phyloP scores from a whole-genome alignment of 2,329 filamentous ascomycete genomes.

The Aspergillus ibericus region DNA sequence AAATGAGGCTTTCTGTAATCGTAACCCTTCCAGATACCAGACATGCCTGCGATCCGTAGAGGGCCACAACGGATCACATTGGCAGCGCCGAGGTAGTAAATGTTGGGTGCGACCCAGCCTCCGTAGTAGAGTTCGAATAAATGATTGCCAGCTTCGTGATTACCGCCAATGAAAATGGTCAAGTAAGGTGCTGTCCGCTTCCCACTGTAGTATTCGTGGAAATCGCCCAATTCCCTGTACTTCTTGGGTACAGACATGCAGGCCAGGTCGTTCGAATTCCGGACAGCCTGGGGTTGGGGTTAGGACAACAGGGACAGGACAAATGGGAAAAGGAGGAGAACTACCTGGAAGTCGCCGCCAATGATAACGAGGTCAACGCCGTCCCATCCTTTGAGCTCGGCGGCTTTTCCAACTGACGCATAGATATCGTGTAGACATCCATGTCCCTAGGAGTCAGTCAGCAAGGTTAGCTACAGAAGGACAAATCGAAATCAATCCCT shows the following conservation, averaged over 20 bases:
- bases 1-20: conserved; percentile 82
- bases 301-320: conserved; percentile 11
- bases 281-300: conserved; percentile 62
- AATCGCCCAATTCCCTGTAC: conserved; percentile 86
- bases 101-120: conserved; percentile 94
- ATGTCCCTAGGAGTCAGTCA: conserved; percentile 65
- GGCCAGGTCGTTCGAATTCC: conserved; percentile 83
- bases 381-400: conserved; percentile 71
- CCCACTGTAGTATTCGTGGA: conserved; percentile 91
- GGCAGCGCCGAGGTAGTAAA: conserved; percentile 93
- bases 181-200: conserved; percentile 74
- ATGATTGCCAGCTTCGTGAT: conserved; percentile 91
- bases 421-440: conserved; percentile 92
- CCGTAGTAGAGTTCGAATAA: conserved; percentile 93
- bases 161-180: conserved; percentile 90
- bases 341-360: conserved; percentile 88
- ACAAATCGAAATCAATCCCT: not conserved
- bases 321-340: conserved; percentile 6
- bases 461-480: conserved; percentile 11
- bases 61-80: conserved; percentile 83
- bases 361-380: conserved; percentile 89
- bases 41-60: conserved; percentile 83
- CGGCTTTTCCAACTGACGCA: conserved; percentile 68
- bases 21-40: conserved; percentile 91
- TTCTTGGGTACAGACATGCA: conserved; percentile 88